Base-by-base conservation (phyloP, 2,329 filamentous ascomycete genomes). In the Curvularia eragrostidis region DNA sequence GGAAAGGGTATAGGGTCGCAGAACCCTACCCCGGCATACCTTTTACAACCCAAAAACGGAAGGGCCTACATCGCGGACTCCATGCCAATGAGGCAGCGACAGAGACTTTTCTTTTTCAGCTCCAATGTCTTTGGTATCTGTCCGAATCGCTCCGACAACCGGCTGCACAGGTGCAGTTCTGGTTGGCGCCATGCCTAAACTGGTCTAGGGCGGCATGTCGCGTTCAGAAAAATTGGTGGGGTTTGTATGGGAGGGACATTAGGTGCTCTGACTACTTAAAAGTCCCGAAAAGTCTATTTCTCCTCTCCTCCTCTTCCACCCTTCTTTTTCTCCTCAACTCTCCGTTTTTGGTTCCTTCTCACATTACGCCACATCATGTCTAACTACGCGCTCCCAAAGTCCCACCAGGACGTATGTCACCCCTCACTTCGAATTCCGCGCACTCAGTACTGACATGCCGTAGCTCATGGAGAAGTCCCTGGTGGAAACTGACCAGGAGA, bases 381-480 rank as follows among this genome's bases (percentile, higher is more conserved):
- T 60, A 79, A 78, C 73, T 89, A 90, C 81, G 87, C 87, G 70
- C 83, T 90, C 54, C 83, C 87, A 61, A 79, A 86, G 77, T 82
- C 85, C 76, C 87, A 90, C 81, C 81, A 85, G 80, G 86, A 88
- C 73, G 86, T 88, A 77, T 75, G 84, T 58, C 52, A 79, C 63
- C 59, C 69, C 66, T 57, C 64, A 59, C 48, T 54, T 49, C 52
- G 56, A 62, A 62, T 32, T 57, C 50, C 56, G 56, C 49, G 58
- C 28, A 48, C 38, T 41, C 28, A 38, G 59, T 66, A 65, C 65
- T 80, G 75, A 79, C 77, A 77, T 73, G 77, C 54, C 49, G 71
- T 72, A 97, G 93, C 89, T 98, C 87, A 91, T 99, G 84, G 91
- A 98, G 87, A 95, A 91, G 84, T 90, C 91, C 79, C 88, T 99